Evolutionary conservation across 257 asterid species (phyloP).

Genomic region (Agastache rugosa): DNA sequence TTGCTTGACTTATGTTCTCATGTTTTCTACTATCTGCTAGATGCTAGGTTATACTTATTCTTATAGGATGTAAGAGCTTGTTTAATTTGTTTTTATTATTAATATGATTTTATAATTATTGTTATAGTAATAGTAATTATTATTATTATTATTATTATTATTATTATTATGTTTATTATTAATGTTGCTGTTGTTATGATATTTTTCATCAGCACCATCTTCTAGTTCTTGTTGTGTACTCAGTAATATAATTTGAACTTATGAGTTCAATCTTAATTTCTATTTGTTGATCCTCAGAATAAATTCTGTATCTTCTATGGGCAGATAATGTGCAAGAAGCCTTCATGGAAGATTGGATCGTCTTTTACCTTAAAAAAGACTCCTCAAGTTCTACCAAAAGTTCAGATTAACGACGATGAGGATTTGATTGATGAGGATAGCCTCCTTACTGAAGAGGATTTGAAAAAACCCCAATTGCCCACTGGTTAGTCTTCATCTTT

Average conservation of each 20-base stretch:
- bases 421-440: conserved; percentile 97
- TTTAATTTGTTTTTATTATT: neutral
- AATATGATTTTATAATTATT: too few species aligned
- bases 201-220: neutral
- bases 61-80: neutral
- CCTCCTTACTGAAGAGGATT: conserved; percentile 89
- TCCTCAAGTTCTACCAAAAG: conserved; percentile 57
- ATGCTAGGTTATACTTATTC: conserved; percentile 16
- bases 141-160: neutral
- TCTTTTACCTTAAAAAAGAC: conserved; percentile 76
- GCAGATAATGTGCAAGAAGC: conserved; percentile 77
- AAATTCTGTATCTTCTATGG: conserved; percentile 8
- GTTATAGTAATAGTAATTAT: neutral
- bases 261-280: conserved; percentile 18
- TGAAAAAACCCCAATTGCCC: conserved; percentile 83
- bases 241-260: neutral
- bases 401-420: conserved; percentile 78
- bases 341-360: conserved; percentile 94
- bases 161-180: neutral
- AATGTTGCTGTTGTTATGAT: too few species aligned
- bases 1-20: neutral
- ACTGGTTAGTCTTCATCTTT: conserved; percentile 52
- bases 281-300: neutral
- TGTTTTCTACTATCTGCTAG: conserved; percentile 16
- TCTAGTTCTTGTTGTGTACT: neutral